Evolutionary conservation across 208 protist genomes (phyloP), one percentile per base, ranked within the genome.

Genomic region (Endotrypanum monterogeii): DNA sequence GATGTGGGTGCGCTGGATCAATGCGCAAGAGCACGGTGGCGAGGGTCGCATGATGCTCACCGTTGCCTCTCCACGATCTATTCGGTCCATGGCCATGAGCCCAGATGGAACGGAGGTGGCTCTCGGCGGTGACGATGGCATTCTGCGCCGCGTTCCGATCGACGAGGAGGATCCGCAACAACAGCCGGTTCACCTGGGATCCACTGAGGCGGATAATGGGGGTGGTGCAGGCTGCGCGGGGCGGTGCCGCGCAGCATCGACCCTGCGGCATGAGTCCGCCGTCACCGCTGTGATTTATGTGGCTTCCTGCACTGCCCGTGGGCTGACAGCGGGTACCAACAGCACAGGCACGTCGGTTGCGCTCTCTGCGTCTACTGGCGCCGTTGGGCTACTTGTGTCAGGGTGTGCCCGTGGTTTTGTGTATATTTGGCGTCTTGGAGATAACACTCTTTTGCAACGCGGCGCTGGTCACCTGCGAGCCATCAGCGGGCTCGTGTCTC

Each of bases 341-440:
- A 39, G 63, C 41, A 63, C 16, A 28, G 50, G 8, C 55, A 41
- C 55, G 56, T 39, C 16, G 54, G 55, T 16, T 23, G 46, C n/a
- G 54, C 20, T 35, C 6, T 41, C 57, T 7, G 32, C 55, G 5
- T 51, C 68, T 28, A 39, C 62, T 35, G 46, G 30, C 1, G 28
- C 50, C 5, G 51, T 71, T 37, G 56, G 69, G 35, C 57, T 89
- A 67, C 78, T 99, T 14, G 89, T 98, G 12, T 93, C 95, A 18
- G 98, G 95, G 25, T 94, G 94, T 51, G 92, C 93, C 52, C 87
- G 96, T 48, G 94, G 96, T 7, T 85, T 94, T 18, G 68, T 98
- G 16, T 94, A 96, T 20, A 80, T 98, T 2, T 98, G 94, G 93
- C 87, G 76, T 65, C 57, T 93, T 12, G 74, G 88, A 28, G 91